phyloP scores from a whole-genome alignment of 2,329 filamentous ascomycete species.

The Bipolaris bicolor region DNA sequence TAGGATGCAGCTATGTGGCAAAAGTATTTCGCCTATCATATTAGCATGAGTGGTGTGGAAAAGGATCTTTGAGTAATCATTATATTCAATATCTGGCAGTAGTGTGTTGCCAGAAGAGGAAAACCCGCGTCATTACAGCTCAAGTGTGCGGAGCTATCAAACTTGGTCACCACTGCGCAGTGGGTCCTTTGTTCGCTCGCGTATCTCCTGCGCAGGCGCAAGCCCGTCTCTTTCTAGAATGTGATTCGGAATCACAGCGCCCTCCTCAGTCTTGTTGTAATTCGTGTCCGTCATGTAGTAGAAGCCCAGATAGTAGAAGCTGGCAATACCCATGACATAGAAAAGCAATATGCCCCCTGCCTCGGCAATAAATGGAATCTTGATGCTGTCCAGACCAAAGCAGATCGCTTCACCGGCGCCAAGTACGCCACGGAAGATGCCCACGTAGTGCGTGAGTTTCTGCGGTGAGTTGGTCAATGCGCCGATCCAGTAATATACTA shows the following conservation, averaged over 20 bases:
- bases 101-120: not conserved
- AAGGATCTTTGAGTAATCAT: not conserved
- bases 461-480: slow-evolving; percentile 41
- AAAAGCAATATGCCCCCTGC: slow-evolving; percentile 39
- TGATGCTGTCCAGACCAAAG: slow-evolving; percentile 41
- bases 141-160: not conserved
- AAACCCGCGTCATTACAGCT: not conserved
- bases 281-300: slow-evolving; percentile 41
- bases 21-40: not conserved
- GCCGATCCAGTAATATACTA: slow-evolving; percentile 44
- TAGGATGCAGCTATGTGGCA: not conserved
- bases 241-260: slow-evolving; percentile 37
- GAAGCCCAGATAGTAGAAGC: slow-evolving; percentile 38
- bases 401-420: slow-evolving; percentile 41
- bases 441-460: slow-evolving; percentile 41
- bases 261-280: slow-evolving; percentile 34
- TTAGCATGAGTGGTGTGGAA: not conserved
- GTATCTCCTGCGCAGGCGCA: slow-evolving; percentile 22
- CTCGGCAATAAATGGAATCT: slow-evolving; percentile 39
- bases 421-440: slow-evolving; percentile 39
- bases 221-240: slow-evolving; percentile 30
- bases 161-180: not conserved
- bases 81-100: not conserved
- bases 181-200: slow-evolving; percentile 3
- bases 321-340: slow-evolving; percentile 34